Evolutionary conservation across 352 stramenopile genomes (phyloP), one percentile per base, ranked within the genome.

Genomic region (Sclerospora graminicola): DNA sequence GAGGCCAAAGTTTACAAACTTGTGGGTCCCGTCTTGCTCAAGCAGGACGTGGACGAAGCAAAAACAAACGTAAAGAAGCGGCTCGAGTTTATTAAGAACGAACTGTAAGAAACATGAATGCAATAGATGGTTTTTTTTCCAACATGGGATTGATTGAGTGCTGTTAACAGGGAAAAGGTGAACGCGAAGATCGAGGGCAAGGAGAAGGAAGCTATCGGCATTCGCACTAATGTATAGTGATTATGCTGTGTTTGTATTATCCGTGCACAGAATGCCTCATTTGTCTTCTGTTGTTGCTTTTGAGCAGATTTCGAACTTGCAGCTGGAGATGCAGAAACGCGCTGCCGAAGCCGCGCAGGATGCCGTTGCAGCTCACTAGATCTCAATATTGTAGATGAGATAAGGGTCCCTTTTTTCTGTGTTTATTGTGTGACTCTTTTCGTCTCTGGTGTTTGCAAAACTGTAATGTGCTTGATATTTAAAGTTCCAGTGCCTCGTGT

Each of bases 51-150:
- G 28, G 70, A 81, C 26, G 91, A 97, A 54, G 90, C 90, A 34
- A 96, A 95, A 54, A 81, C 84, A 9, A 98, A 96, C 48, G 89
- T 98, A 7, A 78, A 83, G 27, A 97, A 98, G 66, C 77, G 91
- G 26, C 73, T 98, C 46, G 90, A 98, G 69, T 98, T 97, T 54
- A 98, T 98, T 61, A 87, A 84, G 37, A 84, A 91, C 32, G 90
- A 98, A 57, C 67, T 97, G 81, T 89, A 57, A 51, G 70, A 18
- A 16, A n/a, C n/a, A n/a, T n/a, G 47, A 23, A 1, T 1, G 4
- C n/a, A 8, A 30, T 16, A n/a, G 18, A n/a, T 13, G 10, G 11
- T 10, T 2, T 10, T 0, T 5, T 13, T 9, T 5, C 6, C 4
- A 14, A 8, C 20, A 19, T 4, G 8, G 2, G 14, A n/a, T n/a